phyloP scores from a whole-genome alignment of 768 basidiomycete species.

The Rhodotorula diobovata region DNA sequence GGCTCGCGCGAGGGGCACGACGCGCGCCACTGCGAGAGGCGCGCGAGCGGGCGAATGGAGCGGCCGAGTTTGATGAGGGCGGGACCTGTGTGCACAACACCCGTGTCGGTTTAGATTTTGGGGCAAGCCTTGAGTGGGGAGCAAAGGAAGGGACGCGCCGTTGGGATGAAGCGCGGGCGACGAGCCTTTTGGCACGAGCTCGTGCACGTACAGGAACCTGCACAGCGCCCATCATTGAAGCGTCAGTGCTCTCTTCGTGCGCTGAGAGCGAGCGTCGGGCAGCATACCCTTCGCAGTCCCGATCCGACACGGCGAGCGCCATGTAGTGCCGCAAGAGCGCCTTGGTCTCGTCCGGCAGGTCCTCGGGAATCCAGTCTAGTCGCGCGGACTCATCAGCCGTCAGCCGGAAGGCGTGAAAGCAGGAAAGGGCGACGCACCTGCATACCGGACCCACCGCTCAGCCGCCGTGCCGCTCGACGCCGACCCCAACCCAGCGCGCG shows the following conservation, averaged over 20 bases:
- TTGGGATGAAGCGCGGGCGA: not conserved
- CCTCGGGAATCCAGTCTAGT: slow-evolving; percentile 27
- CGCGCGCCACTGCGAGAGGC: slow-evolving; percentile 22
- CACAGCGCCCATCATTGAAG: no score
- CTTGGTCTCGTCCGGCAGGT: slow-evolving; percentile 15
- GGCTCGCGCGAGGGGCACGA: slow-evolving; percentile 31
- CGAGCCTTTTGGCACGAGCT: slow-evolving; percentile 6
- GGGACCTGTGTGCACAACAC: not conserved
- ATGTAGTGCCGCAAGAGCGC: slow-evolving; percentile 2
- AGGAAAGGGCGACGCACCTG: not conserved
- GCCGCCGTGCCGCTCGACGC: not conserved
- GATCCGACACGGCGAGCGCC: not conserved
- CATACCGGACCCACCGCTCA: slow-evolving; percentile 1
- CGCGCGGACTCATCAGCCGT: not conserved
- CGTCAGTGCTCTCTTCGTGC: no score
- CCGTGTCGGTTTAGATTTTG: rapidly evolving
- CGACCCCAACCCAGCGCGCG: no score
- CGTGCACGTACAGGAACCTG: slow-evolving; percentile 35
- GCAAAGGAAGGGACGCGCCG: no score
- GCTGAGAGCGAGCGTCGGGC: not conserved
- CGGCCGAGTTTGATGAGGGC: not conserved
- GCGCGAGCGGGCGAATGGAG: not conserved
- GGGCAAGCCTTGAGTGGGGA: not conserved
- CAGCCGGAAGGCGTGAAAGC: not conserved
- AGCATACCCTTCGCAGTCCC: slow-evolving; percentile 3